A percentile compares a stretch with the other conserved stretches of the same genome.
Conservation (phyloP, 805 yeast species). For the Candida corydali region DNA sequence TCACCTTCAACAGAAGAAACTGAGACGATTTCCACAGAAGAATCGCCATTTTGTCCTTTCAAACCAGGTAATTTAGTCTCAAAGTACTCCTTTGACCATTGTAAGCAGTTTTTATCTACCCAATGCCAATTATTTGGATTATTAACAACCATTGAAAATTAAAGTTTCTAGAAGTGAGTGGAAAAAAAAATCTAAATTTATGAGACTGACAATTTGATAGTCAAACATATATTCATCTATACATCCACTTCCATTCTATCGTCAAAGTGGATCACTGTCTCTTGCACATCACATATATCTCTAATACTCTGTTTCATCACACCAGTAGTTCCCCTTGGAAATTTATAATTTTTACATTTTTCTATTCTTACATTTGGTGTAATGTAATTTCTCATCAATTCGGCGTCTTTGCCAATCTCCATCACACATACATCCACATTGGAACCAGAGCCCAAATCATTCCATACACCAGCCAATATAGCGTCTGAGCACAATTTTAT, state of each 20-base stretch:
- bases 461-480: slow-evolving; percentile 97
- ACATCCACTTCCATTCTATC: slow-evolving; percentile 43
- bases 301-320: slow-evolving; percentile 66
- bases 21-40: slow-evolving; percentile 32
- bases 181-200: no score
- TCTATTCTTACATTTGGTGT: slow-evolving; percentile 85
- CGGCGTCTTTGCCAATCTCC: slow-evolving; percentile 89
- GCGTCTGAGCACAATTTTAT: slow-evolving; percentile 86
- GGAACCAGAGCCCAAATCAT: slow-evolving; percentile 97
- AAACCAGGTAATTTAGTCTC: slow-evolving; percentile 53
- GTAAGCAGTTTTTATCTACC: slow-evolving; percentile 96
- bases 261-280: slow-evolving; percentile 45
- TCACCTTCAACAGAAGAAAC: slow-evolving; percentile 82
- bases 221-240: not conserved
- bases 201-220: slow-evolving; percentile 2
- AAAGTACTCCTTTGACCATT: slow-evolving; percentile 84
- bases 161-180: no score
- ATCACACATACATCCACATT: slow-evolving; percentile 96
- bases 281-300: slow-evolving; percentile 64
- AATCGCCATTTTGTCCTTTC: slow-evolving; percentile 29
- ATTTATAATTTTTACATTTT: slow-evolving; percentile 80
- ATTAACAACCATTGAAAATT: slow-evolving; percentile 79
- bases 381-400: slow-evolving; percentile 76
- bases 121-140: slow-evolving; percentile 99
- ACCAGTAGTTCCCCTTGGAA: slow-evolving; percentile 92